These are phyloP conservation scores for Fraxinus paxiana DNA, from an alignment of 305 asterid species.

Conservation along the genomic window DNA sequence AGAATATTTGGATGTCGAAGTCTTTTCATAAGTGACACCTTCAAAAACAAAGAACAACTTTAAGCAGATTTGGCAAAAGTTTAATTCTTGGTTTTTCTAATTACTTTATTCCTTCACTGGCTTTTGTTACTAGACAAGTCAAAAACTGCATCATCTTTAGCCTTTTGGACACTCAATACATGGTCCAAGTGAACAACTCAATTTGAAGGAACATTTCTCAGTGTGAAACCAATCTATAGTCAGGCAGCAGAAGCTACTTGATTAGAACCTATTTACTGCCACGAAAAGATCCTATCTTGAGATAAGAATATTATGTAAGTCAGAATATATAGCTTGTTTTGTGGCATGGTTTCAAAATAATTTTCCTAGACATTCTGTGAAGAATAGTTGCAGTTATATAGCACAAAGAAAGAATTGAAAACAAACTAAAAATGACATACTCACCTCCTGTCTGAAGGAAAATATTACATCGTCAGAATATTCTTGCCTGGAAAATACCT, in stretches of 20 bases:
- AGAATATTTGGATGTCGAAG: constrained; percentile 64
- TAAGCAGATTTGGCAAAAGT: background rate
- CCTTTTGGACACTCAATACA: background rate
- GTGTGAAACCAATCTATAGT: background rate
- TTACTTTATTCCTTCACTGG: background rate
- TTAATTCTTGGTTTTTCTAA: background rate
- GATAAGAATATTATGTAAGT: background rate
- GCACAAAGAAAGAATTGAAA: background rate
- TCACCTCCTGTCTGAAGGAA: constrained; percentile 86
- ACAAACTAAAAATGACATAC: background rate
- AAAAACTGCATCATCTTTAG: background rate
- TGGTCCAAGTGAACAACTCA: background rate
- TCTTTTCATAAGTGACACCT: constrained; percentile 47
- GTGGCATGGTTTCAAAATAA: background rate
- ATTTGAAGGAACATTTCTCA: background rate
- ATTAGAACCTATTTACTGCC: background rate
- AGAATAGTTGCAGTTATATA: background rate
- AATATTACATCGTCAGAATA: constrained; percentile 75
- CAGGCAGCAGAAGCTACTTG: background rate
- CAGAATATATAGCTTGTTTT: background rate
- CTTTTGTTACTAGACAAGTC: background rate
- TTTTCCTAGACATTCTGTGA: background rate
- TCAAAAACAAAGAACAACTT: constrained; percentile 10
- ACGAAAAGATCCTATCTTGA: background rate
- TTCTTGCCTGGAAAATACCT: constrained; percentile 81